Conservation (phyloP, 2,329 filamentous ascomycete species). For the Colletotrichum acutatum region DNA sequence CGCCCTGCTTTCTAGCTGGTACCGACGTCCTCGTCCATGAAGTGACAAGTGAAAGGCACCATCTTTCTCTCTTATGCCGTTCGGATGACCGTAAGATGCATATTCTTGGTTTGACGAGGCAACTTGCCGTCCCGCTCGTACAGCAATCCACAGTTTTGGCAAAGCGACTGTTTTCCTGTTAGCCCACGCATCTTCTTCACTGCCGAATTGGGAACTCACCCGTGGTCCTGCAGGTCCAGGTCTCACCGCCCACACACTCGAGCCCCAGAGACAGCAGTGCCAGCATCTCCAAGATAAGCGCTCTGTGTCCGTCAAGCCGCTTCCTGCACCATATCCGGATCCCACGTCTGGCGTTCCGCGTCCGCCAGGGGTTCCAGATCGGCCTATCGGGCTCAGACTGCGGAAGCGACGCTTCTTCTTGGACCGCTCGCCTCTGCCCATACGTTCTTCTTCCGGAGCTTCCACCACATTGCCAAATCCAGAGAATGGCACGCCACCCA, state of each 20-base stretch:
- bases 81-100: conserved; percentile 34
- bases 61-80: conserved; percentile 15
- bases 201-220: conserved; percentile 64
- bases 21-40: background rate
- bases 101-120: conserved; percentile 55
- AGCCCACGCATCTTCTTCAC: conserved; percentile 27
- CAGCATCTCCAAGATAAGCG: conserved; percentile 85
- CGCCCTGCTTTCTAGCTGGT: background rate
- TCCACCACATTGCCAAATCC: conserved; percentile 60
- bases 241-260: conserved; percentile 92
- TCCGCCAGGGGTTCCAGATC: conserved; percentile 73
- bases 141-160: conserved; percentile 90
- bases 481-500: conserved; percentile 75
- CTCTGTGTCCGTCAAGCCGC: conserved; percentile 79
- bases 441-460: conserved; percentile 76
- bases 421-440: conserved; percentile 90
- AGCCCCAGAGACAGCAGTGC: conserved; percentile 90
- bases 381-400: conserved; percentile 84
- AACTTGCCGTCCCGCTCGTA: conserved; percentile 89
- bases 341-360: conserved; percentile 85
- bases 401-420: conserved; percentile 96
- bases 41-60: background rate
- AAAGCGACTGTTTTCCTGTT: conserved; percentile 73
- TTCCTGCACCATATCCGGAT: conserved; percentile 74
- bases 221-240: conserved; percentile 88